Evolutionary conservation across 108 stramenopile species (phyloP).

Genomic region (Stephanodiscus triporus): DNA sequence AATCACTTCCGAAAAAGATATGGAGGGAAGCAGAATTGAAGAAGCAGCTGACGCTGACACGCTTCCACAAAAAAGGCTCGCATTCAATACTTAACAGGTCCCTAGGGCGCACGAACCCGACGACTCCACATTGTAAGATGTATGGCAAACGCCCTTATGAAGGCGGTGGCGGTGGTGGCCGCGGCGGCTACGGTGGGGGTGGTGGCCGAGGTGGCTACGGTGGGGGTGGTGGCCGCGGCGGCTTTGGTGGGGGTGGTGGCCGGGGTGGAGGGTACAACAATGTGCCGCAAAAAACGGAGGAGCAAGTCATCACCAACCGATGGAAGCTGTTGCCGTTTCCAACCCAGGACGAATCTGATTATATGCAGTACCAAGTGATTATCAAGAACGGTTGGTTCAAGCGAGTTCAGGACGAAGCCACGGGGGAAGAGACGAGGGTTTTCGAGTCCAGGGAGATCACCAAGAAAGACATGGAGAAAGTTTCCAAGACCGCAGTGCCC

Average conservation of each 20-base stretch:
- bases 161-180: background rate
- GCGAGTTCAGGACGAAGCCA: constrained; percentile 4
- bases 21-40: too few relatives aligned
- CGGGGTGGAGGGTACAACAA: background rate
- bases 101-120: background rate
- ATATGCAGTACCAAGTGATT: constrained; percentile 4
- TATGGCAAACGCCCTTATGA: constrained; percentile 9
- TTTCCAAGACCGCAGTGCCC: constrained; percentile 1
- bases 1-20: too few relatives aligned
- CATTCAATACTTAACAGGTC: background rate
- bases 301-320: constrained; percentile 12
- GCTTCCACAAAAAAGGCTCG: too few relatives aligned
- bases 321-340: background rate
- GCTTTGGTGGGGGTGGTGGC: background rate
- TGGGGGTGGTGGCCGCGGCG: background rate
- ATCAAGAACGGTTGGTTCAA: constrained; percentile 5
- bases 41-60: too few relatives aligned
- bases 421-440: constrained; percentile 1
- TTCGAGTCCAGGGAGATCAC: background rate
- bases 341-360: background rate
- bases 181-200: background rate
- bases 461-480: constrained; percentile 7
- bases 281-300: background rate
- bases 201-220: background rate
- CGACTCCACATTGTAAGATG: background rate